Evolutionary conservation across 106 monocot genomes (phyloP), one percentile per base, ranked within the genome.

Genomic region (Apostasia shenzhenica): DNA sequence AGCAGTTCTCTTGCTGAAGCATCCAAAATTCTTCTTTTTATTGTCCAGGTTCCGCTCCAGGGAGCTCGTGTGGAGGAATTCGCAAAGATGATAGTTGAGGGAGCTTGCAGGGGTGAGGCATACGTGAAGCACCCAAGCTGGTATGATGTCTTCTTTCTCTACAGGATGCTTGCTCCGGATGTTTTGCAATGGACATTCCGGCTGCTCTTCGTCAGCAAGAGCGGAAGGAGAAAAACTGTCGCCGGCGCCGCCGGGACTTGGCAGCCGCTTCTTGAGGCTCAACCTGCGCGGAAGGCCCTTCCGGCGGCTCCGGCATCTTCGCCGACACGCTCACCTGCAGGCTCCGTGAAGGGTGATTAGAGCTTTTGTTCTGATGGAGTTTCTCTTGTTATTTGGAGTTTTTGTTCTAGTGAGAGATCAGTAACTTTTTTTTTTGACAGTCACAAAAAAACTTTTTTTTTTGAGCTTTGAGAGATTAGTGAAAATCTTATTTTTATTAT

Each of bases 111-210:
- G 11, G 94, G 94, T 40, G 85, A 87, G 8, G 52, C 80, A 1
- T 81, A 94, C 45, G 85, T 83, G 14, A 87, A 82, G 70, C 71
- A 80, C 66, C 84, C 86, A 0, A 82, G 72, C 66, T 94, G 89
- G 90, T 79, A 75, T 14, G 87, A 87, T 59, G 64, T 80, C 39
- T 87, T 94, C 54, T 80, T 85, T 13, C 45, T 94, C 2, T 87
- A 82, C 72, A 84, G 82, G 9, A 87, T 79, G 1, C 68, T 94
- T 61, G 73, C 68, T 0, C 90, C 90, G 0, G 94, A 94, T 13
- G 81, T 87, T 4, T 76, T 94, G 11, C 66, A 62, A 2, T 87
- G 90, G 90, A 85, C 90, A 2, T 81, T 90, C 68, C 84, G 79
- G 10, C 49, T 87, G 6, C 76, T 94, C 26, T 72, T 87, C 1